Conservation (phyloP, 2,329 filamentous ascomycete species). For the Ustulina deusta region DNA sequence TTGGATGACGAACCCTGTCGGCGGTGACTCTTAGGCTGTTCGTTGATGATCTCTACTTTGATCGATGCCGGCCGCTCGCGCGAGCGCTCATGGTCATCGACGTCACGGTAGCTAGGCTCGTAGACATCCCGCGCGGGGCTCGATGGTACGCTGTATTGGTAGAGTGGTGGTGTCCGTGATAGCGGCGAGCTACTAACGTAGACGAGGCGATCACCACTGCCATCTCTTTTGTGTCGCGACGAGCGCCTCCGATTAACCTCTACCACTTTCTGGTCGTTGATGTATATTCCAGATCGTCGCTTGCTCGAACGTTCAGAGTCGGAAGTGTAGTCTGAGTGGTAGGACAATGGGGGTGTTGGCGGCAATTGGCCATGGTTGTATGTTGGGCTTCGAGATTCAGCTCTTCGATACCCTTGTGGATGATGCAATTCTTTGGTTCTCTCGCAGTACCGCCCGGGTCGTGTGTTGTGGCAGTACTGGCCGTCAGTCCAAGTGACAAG, state of each 20-base stretch:
- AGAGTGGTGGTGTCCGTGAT: constrained; percentile 61
- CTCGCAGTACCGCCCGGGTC: constrained; percentile 57
- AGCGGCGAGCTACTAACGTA: constrained; percentile 60
- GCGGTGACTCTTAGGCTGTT: constrained; percentile 51
- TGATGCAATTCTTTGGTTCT: constrained; percentile 57
- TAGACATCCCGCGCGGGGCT: constrained; percentile 49
- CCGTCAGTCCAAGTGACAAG: constrained; percentile 52
- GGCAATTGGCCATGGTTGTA: constrained; percentile 54
- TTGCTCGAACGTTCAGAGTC: constrained; percentile 50
- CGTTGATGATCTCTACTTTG: constrained; percentile 55
- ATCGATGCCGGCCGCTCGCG: constrained; percentile 47
- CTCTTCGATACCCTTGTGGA: constrained; percentile 52
- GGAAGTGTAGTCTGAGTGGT: constrained; percentile 49
- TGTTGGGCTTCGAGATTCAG: constrained; percentile 51
- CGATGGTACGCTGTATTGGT: constrained; percentile 57
- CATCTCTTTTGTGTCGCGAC: constrained; percentile 45
- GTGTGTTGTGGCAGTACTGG: constrained; percentile 55
- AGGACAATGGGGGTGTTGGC: constrained; percentile 55
- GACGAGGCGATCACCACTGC: constrained; percentile 58
- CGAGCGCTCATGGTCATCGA: constrained; percentile 38
- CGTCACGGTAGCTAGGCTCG: constrained; percentile 43
- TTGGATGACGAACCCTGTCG: constrained; percentile 51
- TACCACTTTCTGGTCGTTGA: constrained; percentile 54
- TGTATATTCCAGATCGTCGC: constrained; percentile 53
- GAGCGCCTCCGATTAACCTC: constrained; percentile 51